phyloP scores from a whole-genome alignment of 352 stramenopile genomes.

The Globisporangium cederbergense region DNA sequence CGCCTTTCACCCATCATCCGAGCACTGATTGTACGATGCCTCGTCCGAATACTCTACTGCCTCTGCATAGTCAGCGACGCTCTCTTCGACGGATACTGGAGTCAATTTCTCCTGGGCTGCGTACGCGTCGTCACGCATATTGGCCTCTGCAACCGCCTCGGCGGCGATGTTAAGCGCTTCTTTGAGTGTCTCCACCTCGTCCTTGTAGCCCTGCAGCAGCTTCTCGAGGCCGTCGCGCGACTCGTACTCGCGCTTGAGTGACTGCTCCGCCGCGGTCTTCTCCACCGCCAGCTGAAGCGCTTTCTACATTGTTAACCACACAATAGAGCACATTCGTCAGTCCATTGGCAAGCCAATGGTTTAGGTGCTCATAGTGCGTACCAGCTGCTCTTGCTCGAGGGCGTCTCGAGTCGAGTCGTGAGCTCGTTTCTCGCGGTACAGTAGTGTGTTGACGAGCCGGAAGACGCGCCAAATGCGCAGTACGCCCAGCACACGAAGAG shows the following conservation, averaged over 20 bases:
- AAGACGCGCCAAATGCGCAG: conserved; percentile 61
- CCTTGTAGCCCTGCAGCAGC: conserved; percentile 64
- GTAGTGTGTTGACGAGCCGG: conserved; percentile 43
- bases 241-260: conserved; percentile 55
- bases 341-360: not conserved
- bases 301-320: conserved; percentile 21
- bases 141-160: conserved; percentile 42
- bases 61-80: not conserved
- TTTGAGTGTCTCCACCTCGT: conserved; percentile 70
- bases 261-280: conserved; percentile 46
- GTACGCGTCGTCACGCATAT: not conserved
- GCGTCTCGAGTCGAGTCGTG: conserved; percentile 34
- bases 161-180: conserved; percentile 73
- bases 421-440: conserved; percentile 41
- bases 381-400: conserved; percentile 50
- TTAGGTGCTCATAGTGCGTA: conserved; percentile 10
- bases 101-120: not conserved
- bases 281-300: conserved; percentile 39
- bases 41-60: not conserved
- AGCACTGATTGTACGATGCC: not conserved
- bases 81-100: not conserved
- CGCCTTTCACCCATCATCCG: too few relatives aligned
- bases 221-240: conserved; percentile 44
- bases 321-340: not conserved
- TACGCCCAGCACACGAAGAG: conserved; percentile 39